Evolutionary conservation across 2,329 filamentous ascomycete species (phyloP).

Genomic region (Xylariaceae sp.): DNA sequence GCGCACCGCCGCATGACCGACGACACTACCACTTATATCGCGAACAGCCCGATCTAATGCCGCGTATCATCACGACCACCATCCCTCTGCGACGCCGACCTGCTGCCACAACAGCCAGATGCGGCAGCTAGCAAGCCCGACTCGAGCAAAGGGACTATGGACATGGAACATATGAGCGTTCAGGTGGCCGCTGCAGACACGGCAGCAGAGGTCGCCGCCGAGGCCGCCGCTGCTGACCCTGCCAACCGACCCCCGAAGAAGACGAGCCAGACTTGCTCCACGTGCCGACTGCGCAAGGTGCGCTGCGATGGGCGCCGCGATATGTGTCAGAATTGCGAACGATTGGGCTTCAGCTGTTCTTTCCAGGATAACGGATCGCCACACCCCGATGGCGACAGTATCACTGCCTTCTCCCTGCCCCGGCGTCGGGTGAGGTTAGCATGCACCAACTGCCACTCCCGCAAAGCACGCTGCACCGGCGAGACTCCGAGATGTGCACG

Average conservation of each 20-base stretch:
- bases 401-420: constrained; percentile 42
- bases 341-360: constrained; percentile 54
- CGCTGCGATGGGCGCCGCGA: constrained; percentile 53
- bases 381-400: constrained; percentile 30
- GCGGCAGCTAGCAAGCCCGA: constrained; percentile 16
- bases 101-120: constrained; percentile 13
- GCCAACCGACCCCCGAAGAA: constrained; percentile 31
- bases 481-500: constrained; percentile 52
- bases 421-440: constrained; percentile 53
- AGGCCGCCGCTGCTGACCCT: constrained; percentile 31
- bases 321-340: constrained; percentile 55
- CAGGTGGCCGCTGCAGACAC: constrained; percentile 32
- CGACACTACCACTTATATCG: background rate
- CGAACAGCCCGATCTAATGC: constrained; percentile 13
- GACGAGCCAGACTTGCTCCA: constrained; percentile 46
- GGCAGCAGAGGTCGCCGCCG: constrained; percentile 32
- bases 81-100: constrained; percentile 12
- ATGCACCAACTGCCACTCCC: constrained; percentile 54
- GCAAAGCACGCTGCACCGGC: constrained; percentile 57
- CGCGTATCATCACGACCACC: constrained; percentile 3
- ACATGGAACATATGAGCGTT: constrained; percentile 34
- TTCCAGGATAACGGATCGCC: constrained; percentile 46
- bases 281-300: constrained; percentile 54
- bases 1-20: too few species aligned
- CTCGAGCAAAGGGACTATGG: constrained; percentile 22